phyloP scores from a whole-genome alignment of 805 yeast genomes.

The Yamadazyma philogaea region DNA sequence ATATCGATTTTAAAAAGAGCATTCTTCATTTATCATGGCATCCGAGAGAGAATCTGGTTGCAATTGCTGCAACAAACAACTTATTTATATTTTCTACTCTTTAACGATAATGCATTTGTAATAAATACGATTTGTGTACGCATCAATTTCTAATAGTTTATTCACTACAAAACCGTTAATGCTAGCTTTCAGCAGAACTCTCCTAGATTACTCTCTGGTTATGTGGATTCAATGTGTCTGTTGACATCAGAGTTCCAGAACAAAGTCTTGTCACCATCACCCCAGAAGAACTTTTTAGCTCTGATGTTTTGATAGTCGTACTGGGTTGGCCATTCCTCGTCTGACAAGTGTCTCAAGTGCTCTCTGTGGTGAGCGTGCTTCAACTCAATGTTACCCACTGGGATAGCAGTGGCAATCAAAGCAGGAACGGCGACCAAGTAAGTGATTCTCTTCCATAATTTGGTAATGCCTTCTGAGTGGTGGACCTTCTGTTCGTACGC shows the following conservation, averaged over 20 bases:
- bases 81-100: conserved; percentile 78
- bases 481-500: conserved; percentile 61
- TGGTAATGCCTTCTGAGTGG: conserved; percentile 77
- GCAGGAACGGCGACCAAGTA: conserved; percentile 80
- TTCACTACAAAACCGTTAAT: background rate
- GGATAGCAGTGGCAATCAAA: conserved; percentile 68
- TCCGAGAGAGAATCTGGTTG: conserved; percentile 93
- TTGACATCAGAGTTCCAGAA: conserved; percentile 95
- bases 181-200: background rate
- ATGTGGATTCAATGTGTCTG: conserved; percentile 71
- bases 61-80: conserved; percentile 97
- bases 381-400: conserved; percentile 76
- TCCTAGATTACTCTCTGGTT: background rate
- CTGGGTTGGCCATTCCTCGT: conserved; percentile 90
- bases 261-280: conserved; percentile 94
- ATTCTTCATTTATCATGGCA: conserved; percentile 98
- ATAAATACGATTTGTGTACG: background rate
- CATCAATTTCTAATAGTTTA: background rate
- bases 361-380: conserved; percentile 90
- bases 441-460: conserved; percentile 83
- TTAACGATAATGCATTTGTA: conserved; percentile 24
- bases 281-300: conserved; percentile 92
- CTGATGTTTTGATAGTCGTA: conserved; percentile 92
- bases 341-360: conserved; percentile 69
- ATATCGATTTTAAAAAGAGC: conserved; percentile 90